These are phyloP conservation scores for Termitomyces sp. DNA, from an alignment of 768 basidiomycete species.

Conservation along the genomic window DNA sequence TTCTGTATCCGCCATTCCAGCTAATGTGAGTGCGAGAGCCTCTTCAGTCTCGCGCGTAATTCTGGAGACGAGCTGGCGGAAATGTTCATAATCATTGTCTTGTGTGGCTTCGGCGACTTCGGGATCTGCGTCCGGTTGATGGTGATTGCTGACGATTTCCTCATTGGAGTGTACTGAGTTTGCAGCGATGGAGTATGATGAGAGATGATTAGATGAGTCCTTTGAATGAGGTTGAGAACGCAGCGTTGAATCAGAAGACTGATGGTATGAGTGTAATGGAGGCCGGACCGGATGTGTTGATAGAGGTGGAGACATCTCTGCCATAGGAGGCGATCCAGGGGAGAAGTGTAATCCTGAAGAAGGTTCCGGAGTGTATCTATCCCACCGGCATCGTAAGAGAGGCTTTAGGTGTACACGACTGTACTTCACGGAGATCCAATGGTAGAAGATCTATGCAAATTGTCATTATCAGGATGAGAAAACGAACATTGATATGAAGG, in stretches of 20 bases:
- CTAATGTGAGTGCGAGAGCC: slow-evolving; percentile 30
- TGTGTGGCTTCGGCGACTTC: slow-evolving; percentile 28
- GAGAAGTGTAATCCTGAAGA: slow-evolving; percentile 14
- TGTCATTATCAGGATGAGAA: not conserved
- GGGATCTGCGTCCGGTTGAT: slow-evolving; percentile 2
- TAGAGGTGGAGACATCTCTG: slow-evolving; percentile 7
- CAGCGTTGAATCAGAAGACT: slow-evolving; percentile 18
- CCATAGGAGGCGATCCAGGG: slow-evolving; percentile 14
- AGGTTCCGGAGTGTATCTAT: slow-evolving; percentile 5
- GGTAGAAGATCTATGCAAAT: slow-evolving; percentile 21
- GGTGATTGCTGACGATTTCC: slow-evolving; percentile 1
- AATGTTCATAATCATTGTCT: slow-evolving; percentile 41
- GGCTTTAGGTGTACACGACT: slow-evolving; percentile 18
- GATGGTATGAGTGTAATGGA: slow-evolving; percentile 8
- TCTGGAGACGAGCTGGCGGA: slow-evolving; percentile 43
- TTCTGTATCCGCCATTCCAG: slow-evolving; percentile 20
- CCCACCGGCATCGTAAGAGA: slow-evolving; percentile 12
- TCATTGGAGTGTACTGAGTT: slow-evolving; percentile 13
- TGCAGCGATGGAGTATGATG: slow-evolving; percentile 8
- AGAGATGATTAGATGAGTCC: slow-evolving; percentile 10
- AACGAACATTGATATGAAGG: slow-evolving; percentile 7
- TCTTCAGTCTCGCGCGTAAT: slow-evolving; percentile 50
- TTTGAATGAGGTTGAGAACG: slow-evolving; percentile 12
- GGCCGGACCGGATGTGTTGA: slow-evolving; percentile 1
- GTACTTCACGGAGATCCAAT: slow-evolving; percentile 21